Evolutionary conservation across 1,284 basidiomycete species (phyloP).

Genomic region (Ustilago sp.): DNA sequence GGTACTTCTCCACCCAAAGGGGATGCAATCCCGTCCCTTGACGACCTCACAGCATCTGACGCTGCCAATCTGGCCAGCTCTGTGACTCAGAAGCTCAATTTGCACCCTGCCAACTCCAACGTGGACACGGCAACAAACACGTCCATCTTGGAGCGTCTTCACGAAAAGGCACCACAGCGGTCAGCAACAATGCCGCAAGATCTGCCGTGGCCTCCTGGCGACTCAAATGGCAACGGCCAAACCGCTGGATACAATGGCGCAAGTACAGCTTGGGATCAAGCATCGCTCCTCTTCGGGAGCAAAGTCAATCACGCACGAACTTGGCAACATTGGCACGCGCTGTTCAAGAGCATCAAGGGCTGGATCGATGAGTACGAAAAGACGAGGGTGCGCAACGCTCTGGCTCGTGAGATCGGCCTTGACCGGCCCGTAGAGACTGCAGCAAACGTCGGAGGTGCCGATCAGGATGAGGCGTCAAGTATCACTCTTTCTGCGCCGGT

Average conservation of each 20-base stretch:
- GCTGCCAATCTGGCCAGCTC: conserved; percentile 7
- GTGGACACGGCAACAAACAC: conserved; percentile 15
- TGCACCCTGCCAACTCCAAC: conserved; percentile 17
- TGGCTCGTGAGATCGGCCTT: conserved; percentile 59
- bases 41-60: conserved; percentile 4
- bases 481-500: conserved; percentile 29
- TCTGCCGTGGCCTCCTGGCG: not conserved
- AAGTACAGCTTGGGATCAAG: conserved; percentile 12
- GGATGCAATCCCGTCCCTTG: conserved; percentile 9
- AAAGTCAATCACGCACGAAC: conserved; percentile 45
- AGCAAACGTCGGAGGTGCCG: not conserved
- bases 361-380: conserved; percentile 67
- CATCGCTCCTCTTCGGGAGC: conserved; percentile 32
- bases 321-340: conserved; percentile 60
- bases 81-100: conserved; percentile 24
- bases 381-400: conserved; percentile 48
- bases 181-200: conserved; percentile 24
- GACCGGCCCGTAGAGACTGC: conserved; percentile 21
- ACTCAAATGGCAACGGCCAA: not conserved
- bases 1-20: conserved; percentile 29
- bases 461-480: conserved; percentile 2
- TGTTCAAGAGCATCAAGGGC: conserved; percentile 56
- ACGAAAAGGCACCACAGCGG: conserved; percentile 23
- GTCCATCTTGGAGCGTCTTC: conserved; percentile 26
- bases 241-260: not conserved